Conservation (phyloP, 495 filamentous ascomycete genomes). For the Annulohypoxylon nitens region DNA sequence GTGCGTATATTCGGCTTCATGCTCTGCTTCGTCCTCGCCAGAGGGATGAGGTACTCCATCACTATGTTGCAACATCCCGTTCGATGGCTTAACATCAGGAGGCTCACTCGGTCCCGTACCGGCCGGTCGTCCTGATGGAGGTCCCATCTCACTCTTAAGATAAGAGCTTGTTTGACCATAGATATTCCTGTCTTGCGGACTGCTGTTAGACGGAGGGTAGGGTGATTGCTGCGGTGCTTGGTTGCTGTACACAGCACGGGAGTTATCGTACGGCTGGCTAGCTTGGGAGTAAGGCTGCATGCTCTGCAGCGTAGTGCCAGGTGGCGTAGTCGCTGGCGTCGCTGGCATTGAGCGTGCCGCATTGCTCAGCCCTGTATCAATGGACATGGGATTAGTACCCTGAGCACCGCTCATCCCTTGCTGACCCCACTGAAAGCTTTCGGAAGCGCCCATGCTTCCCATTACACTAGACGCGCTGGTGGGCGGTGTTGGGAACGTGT, state of each 20-base stretch:
- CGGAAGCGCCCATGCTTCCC: constrained; percentile 77
- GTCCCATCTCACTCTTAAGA: constrained; percentile 92
- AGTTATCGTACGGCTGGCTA: constrained; percentile 79
- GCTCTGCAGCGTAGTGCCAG: constrained; percentile 78
- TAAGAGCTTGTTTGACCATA: constrained; percentile 78
- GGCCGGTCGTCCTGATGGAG: constrained; percentile 74
- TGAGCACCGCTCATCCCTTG: constrained; percentile 76
- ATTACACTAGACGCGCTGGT: constrained; percentile 92
- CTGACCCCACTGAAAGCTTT: constrained; percentile 79
- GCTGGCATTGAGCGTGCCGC: constrained; percentile 86
- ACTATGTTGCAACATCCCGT: constrained; percentile 70
- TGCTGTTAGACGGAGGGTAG: constrained; percentile 74
- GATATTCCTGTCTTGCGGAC: constrained; percentile 75
- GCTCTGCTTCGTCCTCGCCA: constrained; percentile 78
- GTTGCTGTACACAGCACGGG: constrained; percentile 85
- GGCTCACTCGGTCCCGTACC: constrained; percentile 69
- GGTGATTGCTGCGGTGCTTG: constrained; percentile 76
- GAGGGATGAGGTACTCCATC: constrained; percentile 67
- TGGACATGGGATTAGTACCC: constrained; percentile 79
- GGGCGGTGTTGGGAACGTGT: constrained; percentile 94
- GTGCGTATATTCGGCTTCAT: constrained; percentile 86
- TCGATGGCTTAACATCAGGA: constrained; percentile 75
- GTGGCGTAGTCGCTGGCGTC: constrained; percentile 94
- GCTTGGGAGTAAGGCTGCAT: constrained; percentile 81
- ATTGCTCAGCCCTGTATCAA: constrained; percentile 85